Base-by-base conservation (phyloP, 208 protist genomes). In the Leishmania amazonensis region DNA sequence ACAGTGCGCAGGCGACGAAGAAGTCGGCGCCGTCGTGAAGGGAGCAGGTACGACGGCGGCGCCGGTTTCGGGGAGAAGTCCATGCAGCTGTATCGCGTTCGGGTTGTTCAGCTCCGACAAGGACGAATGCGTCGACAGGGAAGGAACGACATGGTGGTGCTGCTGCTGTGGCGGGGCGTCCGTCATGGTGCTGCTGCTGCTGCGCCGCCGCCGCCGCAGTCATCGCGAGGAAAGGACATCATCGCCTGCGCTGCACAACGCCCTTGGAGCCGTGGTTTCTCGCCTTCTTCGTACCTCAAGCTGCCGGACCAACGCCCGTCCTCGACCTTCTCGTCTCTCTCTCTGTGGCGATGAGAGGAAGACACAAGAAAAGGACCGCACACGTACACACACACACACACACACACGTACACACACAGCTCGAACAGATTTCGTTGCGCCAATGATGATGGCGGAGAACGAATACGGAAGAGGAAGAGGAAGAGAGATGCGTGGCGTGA, bases 151-250 rank as follows among this genome's bases (percentile, higher is more conserved):
- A 1, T 76, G 72, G 51, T 57, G 72, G 11, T 53, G 42, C 38
- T 77, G 76, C 71, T 75, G 71, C 47, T 11, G 42, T 7, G 40
- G 67, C 15, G 38, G 67, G 40, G 24, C 19, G 21, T 21, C 13
- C 13, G 35, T 13, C 40, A 72, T 31, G 47, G 21, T 57, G 45
- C n/a, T 51, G 70, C 21, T 51, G 47, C 47, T 28, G 47, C 47
- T 54, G 45, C 8, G 42, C 42, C 8, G 42, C 42, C 11, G 45
- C 45, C 2, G 45, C 45, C 45, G 45, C 45, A 49, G 45, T 57
- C 71, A 40, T 75, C 45, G 19, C 47, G n/a, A 24, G 24, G 71
- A 38, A 75, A 57, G 71, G 71, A 57, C 71, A 42, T 75, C 71
- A 51, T 53, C 6, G n/a, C n/a, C 42, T 75, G 47, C n/a, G 47